phyloP scores from a whole-genome alignment of 805 yeast genomes.

The Wickerhamiella domercqiae region DNA sequence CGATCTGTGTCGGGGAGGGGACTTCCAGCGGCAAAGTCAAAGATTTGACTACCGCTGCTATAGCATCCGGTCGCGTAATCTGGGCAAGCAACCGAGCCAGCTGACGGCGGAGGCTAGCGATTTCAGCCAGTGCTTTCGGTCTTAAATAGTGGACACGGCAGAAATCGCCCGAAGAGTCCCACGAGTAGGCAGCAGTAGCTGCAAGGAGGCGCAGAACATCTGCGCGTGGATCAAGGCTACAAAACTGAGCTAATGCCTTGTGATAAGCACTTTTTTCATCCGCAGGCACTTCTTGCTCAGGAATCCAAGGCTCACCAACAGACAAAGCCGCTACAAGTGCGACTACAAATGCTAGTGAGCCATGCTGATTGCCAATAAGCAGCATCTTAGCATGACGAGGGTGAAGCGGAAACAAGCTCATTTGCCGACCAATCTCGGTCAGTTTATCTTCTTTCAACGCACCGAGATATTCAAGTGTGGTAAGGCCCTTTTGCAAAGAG shows the following conservation, averaged over 20 bases:
- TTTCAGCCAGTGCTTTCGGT: constrained; percentile 73
- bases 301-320: constrained; percentile 81
- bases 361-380: constrained; percentile 71
- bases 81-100: constrained; percentile 57
- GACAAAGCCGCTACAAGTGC: constrained; percentile 85
- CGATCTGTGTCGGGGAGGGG: constrained; percentile 55
- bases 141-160: constrained; percentile 51
- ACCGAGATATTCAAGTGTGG: constrained; percentile 53
- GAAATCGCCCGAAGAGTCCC: constrained; percentile 32
- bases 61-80: constrained; percentile 25
- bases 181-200: constrained; percentile 62
- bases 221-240: constrained; percentile 53
- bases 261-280: constrained; percentile 30
- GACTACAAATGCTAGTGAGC: constrained; percentile 74
- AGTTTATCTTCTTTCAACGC: constrained; percentile 52
- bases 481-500: constrained; percentile 50
- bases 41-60: constrained; percentile 36
- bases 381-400: constrained; percentile 89
- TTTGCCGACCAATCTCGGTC: constrained; percentile 66
- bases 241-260: constrained; percentile 44
- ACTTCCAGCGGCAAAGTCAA: constrained; percentile 37
- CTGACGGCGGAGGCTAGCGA: constrained; percentile 64
- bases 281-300: constrained; percentile 49
- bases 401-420: constrained; percentile 84
- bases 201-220: constrained; percentile 65